Percentiles rank a stretch among this genome's conserved stretches.
Evolutionary conservation across 805 yeast genomes (phyloP).

Genomic region (Blastobotrys mokoenaii): DNA sequence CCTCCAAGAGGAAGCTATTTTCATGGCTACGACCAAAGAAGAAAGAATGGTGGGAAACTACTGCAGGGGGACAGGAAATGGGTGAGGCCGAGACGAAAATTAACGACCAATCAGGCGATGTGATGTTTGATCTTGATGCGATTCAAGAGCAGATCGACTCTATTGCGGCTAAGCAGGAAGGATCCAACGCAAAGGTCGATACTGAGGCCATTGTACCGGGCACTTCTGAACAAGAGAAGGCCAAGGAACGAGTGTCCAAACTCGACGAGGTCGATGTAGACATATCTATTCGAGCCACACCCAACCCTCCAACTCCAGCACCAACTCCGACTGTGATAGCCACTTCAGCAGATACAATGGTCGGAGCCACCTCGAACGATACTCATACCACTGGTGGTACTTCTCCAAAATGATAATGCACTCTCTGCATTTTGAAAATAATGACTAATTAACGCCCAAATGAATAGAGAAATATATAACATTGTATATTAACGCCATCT

Average conservation of each 20-base stretch:
- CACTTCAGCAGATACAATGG: no score
- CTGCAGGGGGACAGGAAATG: constrained; percentile 29
- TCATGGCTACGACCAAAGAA: constrained; percentile 40
- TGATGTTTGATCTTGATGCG: constrained; percentile 33
- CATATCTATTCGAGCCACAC: not conserved
- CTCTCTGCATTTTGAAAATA: no score
- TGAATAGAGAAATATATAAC: no score
- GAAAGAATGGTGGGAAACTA: constrained; percentile 50
- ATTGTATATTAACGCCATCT: no score
- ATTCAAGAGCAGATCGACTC: constrained; percentile 29
- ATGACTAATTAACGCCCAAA: no score
- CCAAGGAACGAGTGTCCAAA: not conserved
- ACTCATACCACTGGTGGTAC: no score
- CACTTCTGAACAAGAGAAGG: not conserved
- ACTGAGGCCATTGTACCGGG: not conserved
- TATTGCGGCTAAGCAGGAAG: constrained; percentile 14
- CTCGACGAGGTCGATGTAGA: not conserved
- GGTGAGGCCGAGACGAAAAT: constrained; percentile 26
- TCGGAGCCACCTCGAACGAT: no score
- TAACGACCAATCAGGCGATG: constrained; percentile 33
- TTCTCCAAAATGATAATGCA: no score
- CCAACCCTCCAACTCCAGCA: no score
- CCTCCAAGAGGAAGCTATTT: constrained; percentile 30
- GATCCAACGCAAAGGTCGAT: not conserved
- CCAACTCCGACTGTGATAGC: no score